These are phyloP conservation scores for Penicillium crustosum DNA, from an alignment of 2,329 filamentous ascomycete species.

Conservation along the genomic window DNA sequence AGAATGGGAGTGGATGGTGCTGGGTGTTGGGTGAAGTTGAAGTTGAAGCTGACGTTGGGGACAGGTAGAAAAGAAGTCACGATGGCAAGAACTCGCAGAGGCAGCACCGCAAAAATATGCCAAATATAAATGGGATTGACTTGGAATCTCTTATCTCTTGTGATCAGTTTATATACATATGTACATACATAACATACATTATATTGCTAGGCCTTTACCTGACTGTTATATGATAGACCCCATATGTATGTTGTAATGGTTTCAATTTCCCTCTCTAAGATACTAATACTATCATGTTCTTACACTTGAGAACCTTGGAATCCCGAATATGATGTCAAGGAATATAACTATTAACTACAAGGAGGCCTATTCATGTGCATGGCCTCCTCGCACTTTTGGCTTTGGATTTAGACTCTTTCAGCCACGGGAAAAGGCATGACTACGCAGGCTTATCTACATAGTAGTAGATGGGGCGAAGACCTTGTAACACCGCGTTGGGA, in stretches of 20 bases:
- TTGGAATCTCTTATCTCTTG: not conserved
- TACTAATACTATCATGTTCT: not conserved
- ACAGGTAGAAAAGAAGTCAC: not conserved
- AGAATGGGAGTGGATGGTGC: not conserved
- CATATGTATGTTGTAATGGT: no score
- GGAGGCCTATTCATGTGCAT: no score
- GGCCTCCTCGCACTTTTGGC: no score
- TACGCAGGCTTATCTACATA: no score
- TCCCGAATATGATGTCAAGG: no score
- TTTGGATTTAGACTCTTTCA: no score
- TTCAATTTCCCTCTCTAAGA: not conserved
- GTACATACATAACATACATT: no score
- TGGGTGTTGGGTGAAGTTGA: not conserved
- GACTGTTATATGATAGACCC: not conserved
- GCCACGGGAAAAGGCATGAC: no score
- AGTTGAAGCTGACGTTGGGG: not conserved
- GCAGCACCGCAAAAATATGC: not conserved
- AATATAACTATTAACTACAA: no score
- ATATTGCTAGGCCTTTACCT: no score
- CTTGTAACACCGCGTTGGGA: no score
- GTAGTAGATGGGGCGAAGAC: no score
- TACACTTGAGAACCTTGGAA: not conserved
- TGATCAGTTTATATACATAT: not conserved
- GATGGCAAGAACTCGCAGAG: not conserved
- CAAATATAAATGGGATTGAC: not conserved